Evolutionary conservation across 257 asterid species (phyloP), one percentile per base, ranked within the genome.

Genomic region (Primulina tabacum): DNA sequence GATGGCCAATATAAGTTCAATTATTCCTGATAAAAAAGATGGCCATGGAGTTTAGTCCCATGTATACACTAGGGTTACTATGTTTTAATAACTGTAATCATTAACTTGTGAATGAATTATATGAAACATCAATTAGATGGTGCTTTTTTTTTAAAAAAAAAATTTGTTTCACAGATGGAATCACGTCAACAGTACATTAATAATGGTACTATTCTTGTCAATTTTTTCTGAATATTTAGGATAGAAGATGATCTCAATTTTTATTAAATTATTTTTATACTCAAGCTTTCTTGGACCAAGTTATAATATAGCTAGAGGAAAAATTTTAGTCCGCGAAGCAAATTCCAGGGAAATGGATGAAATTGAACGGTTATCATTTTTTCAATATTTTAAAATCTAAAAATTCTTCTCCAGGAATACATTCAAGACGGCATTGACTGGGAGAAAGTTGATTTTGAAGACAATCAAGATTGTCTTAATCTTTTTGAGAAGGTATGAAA

Each of bases 341-440:
- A 50, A 18, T 67, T 58, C 38, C 11, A 70, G 73, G 67, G 71
- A 66, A 61, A 66, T 74, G 65, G 70, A 62, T n/a, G 43, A 8
- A 68, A 70, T 61, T 68, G 43, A 74, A 50, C 59, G 28, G 60
- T 21, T 40, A 28, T 38, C n/a, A 53, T 30, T 69, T 65, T 33
- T 76, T 58, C 14, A 60, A 60, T 53, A 52, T 76, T 71, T 53
- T 56, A 68, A 71, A 53, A 17, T 62, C 52, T 58, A 63, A 8
- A 60, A 60, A 60, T 69, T 63, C 35, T 68, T 73, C 57, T 85
- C 62, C 89, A 93, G 97, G 99, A 91, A 81, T 94, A 91, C 72
- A 85, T 90, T 73, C 96, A 87, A 85, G 96, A 94, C 76, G 99
- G 99, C 77, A 94, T 94, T 86, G 99, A 94, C 84, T 94, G 97